Percentiles rank a stretch among this genome's conserved stretches.
phyloP scores from a whole-genome alignment of 2,329 filamentous ascomycete genomes.

The Didymellaceae sp. region DNA sequence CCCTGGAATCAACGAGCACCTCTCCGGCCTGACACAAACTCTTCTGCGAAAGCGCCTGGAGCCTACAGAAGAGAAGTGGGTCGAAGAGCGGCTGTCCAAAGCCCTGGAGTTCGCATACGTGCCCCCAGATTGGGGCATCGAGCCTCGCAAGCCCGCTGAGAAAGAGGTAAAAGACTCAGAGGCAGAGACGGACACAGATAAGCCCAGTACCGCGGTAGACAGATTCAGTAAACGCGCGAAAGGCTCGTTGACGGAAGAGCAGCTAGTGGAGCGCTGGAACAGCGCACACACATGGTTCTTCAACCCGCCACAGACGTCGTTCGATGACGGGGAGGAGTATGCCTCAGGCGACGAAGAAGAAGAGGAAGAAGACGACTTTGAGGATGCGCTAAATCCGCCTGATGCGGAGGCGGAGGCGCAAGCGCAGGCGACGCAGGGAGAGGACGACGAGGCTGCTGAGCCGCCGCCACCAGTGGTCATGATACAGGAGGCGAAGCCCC shows the following conservation, averaged over 20 bases:
- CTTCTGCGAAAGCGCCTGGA: conserved; percentile 37
- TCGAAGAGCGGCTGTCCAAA: conserved; percentile 35
- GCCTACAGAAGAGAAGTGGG: conserved; percentile 39
- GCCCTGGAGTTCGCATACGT: conserved; percentile 40
- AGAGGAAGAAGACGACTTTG: conserved; percentile 28
- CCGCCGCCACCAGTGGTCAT: conserved; percentile 10
- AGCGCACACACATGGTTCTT: conserved; percentile 29
- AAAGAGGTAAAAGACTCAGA: conserved; percentile 23
- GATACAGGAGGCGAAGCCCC: conserved; percentile 13
- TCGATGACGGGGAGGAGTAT: conserved; percentile 19
- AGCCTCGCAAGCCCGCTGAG: conserved; percentile 23
- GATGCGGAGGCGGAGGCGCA: conserved; percentile 5
- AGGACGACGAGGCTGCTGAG: conserved; percentile 8
- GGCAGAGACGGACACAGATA: conserved; percentile 15
- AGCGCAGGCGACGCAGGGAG: conserved; percentile 2
- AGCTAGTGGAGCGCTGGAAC: conserved; percentile 31
- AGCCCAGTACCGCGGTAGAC: conserved; percentile 12
- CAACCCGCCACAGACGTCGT: conserved; percentile 16
- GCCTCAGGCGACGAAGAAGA: conserved; percentile 22
- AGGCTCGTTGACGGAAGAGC: conserved; percentile 27
- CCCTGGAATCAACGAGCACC: conserved; percentile 25
- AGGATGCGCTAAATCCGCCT: conserved; percentile 28
- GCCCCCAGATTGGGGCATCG: conserved; percentile 38
- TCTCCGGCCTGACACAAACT: conserved; percentile 28
- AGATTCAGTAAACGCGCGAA: conserved; percentile 26